phyloP scores from a whole-genome alignment of 179 eudicot genomes.

The Camellia oleifera region DNA sequence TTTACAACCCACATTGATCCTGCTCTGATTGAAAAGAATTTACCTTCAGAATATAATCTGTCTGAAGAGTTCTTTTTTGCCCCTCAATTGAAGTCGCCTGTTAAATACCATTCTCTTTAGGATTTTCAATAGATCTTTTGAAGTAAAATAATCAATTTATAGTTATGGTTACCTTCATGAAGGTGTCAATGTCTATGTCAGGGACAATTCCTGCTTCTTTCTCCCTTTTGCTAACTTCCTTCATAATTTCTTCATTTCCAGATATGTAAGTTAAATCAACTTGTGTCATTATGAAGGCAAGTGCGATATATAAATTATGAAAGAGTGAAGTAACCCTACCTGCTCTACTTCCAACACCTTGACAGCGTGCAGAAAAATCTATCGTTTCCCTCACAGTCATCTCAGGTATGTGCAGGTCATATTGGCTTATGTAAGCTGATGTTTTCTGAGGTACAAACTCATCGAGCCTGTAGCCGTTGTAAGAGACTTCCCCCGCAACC shows the following conservation, averaged over 20 bases:
- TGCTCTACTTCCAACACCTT: constrained; percentile 23
- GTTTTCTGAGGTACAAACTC: constrained; percentile 23
- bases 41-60: constrained; percentile 20
- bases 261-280: neutral
- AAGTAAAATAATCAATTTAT: neutral
- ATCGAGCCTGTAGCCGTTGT: constrained; percentile 18
- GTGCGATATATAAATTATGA: neutral
- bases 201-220: constrained; percentile 18
- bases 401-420: constrained; percentile 24
- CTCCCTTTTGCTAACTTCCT: constrained; percentile 15
- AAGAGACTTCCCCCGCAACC: constrained; percentile 1
- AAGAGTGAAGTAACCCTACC: neutral
- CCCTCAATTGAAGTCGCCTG: constrained; percentile 14
- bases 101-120: neutral
- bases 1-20: neutral
- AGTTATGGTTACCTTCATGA: constrained; percentile 15
- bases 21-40: neutral
- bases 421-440: constrained; percentile 27
- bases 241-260: constrained; percentile 6
- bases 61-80: constrained; percentile 12
- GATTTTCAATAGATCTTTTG: neutral
- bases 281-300: neutral
- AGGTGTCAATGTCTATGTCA: constrained; percentile 11
- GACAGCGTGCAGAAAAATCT: constrained; percentile 26
- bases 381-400: constrained; percentile 27